Conservation (phyloP, 106 monocot genomes). For the Posidonia australis region DNA sequence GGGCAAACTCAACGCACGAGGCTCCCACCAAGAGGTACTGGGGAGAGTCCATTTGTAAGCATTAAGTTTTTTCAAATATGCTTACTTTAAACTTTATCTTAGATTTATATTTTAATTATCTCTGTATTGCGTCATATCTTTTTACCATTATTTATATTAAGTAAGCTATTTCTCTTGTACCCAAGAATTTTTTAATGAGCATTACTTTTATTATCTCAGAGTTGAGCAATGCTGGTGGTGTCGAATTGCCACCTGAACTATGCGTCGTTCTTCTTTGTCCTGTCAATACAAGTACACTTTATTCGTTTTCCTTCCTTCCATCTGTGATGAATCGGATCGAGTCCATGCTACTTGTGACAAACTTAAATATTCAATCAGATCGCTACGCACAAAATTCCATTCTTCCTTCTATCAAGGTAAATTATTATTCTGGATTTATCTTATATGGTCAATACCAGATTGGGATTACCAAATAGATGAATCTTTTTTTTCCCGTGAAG, state of each 20-base stretch:
- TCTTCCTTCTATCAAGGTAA: slow-evolving; percentile 37
- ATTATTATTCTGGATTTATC: neutral
- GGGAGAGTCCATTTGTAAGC: no score
- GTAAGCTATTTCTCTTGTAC: no score
- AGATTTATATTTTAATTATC: no score
- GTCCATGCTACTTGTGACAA: slow-evolving; percentile 37
- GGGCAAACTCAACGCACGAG: no score
- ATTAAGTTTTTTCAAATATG: no score
- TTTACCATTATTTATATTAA: no score
- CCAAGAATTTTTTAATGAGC: no score
- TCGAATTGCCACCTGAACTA: slow-evolving; percentile 69
- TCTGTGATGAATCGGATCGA: slow-evolving; percentile 56
- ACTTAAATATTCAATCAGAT: slow-evolving; percentile 17
- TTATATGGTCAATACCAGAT: neutral
- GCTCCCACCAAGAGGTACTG: no score
- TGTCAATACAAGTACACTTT: slow-evolving; percentile 20
- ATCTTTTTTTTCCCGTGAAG: slow-evolving; percentile 12
- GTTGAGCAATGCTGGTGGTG: slow-evolving; percentile 1
- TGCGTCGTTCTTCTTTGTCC: slow-evolving; percentile 44
- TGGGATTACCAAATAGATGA: neutral
- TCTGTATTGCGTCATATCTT: no score
- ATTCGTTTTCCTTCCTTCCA: slow-evolving; percentile 36
- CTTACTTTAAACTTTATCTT: no score
- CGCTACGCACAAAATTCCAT: slow-evolving; percentile 21
- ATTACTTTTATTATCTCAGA: slow-evolving; percentile 9